Evolutionary conservation across 73 alveolate species (phyloP).

Genomic region (Paramecium pentaurelia): DNA sequence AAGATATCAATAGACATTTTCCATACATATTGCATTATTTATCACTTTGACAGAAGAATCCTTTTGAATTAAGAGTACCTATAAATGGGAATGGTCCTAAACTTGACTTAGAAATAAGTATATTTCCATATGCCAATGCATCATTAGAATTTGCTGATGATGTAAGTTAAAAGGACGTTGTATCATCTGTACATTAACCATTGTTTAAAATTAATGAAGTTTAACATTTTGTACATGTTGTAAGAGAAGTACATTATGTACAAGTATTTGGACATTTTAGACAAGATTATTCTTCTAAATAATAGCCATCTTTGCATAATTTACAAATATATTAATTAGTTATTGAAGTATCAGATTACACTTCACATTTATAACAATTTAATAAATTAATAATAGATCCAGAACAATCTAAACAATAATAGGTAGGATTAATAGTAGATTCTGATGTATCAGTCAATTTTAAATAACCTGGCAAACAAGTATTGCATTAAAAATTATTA

Average conservation of each 20-base stretch:
- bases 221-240: neutral
- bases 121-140: neutral
- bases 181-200: neutral
- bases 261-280: neutral
- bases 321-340: neutral
- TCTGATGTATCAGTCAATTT: neutral
- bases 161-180: neutral
- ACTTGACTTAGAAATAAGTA: neutral
- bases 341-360: neutral
- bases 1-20: neutral
- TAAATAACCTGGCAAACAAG: neutral
- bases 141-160: neutral
- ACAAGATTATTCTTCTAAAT: neutral
- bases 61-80: neutral
- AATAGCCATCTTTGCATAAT: neutral
- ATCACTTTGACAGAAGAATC: slow-evolving; percentile 24
- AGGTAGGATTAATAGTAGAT: neutral
- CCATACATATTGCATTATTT: slow-evolving; percentile 42
- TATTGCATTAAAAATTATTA: neutral
- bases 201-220: neutral
- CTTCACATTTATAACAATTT: neutral
- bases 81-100: neutral
- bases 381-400: neutral
- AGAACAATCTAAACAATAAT: neutral
- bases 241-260: neutral